A percentile compares a stretch with the other conserved stretches of the same genome.
phyloP scores from a whole-genome alignment of 768 basidiomycete genomes.

The Boletus subparvulus region DNA sequence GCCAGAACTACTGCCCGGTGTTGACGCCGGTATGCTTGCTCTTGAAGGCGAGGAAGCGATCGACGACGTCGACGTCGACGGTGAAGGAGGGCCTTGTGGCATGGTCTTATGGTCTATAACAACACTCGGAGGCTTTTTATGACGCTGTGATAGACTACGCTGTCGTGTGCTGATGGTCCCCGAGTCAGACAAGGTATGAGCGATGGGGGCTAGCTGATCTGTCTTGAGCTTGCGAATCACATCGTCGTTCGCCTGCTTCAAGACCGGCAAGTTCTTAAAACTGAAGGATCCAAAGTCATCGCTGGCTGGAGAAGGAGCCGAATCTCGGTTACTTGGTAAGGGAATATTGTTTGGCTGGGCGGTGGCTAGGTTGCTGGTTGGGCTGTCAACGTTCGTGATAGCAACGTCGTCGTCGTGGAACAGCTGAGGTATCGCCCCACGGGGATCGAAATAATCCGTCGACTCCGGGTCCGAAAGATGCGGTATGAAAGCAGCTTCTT shows the following conservation, averaged over 20 bases:
- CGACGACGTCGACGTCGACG: constrained; percentile 88
- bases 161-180: constrained; percentile 57
- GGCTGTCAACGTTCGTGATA: constrained; percentile 52
- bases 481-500: constrained; percentile 93
- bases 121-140: constrained; percentile 78
- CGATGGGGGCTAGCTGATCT: constrained; percentile 79
- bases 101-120: constrained; percentile 64
- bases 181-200: constrained; percentile 71
- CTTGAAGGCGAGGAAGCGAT: constrained; percentile 88
- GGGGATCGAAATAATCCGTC: constrained; percentile 99
- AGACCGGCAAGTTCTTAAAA: constrained; percentile 93
- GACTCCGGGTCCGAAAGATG: constrained; percentile 94
- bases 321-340: constrained; percentile 40
- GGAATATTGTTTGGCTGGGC: constrained; percentile 17
- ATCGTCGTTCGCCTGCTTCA: constrained; percentile 99
- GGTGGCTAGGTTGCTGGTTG: constrained; percentile 26
- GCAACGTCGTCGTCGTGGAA: constrained; percentile 88
- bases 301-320: constrained; percentile 53
- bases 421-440: constrained; percentile 85
- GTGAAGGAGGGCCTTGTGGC: constrained; percentile 82
- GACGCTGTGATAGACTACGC: constrained; percentile 77
- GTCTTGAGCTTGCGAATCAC: constrained; percentile 94
- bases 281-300: constrained; percentile 98
- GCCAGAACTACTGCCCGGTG: constrained; percentile 58
- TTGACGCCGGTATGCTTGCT: constrained; percentile 66